Base-by-base conservation (phyloP, 208 protist species). In the Blastocrithidia nonstop region DNA sequence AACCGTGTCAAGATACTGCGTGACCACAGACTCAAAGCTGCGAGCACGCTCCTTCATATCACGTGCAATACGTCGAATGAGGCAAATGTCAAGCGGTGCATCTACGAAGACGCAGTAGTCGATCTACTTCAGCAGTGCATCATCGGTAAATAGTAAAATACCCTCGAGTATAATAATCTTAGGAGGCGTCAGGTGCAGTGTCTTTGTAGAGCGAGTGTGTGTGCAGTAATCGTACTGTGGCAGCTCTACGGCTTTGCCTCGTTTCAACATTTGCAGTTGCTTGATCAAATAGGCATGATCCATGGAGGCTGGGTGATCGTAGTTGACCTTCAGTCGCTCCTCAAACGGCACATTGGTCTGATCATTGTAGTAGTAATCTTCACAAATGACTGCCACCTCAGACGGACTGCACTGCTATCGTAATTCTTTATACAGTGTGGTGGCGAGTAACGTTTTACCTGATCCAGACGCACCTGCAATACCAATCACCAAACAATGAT, bases 141-240 rank as follows among this genome's bases (percentile, higher is more conserved):
- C 46, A 33, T 77, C 60, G 21, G 77, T 61, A 24, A 93, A 81
- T 8, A 83, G 49, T 5, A 96, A 59, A 50, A 95, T 95, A 19
- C 88, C 88, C 52, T 96, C 91, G 23, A 96, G 67, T 27, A 96
- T 57, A 20, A 96, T 78, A 1, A 95, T 61, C 32, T 84, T 64
- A 6, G 68, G 75, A 33, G 71, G 77, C 21, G 64, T 57, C 35
- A 93, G 47, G n/a, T 22, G 33, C 20, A 61, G 19, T 26, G 46
- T 72, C 17, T 63, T 36, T 1, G 28, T 31, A 3, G 54, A 35
- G 31, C 62, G 56, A n/a, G 61, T 61, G 54, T 96, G 88, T 35
- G 69, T 87, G 16, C 49, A 40, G 49, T 92, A 96, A 65, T 93
- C 73, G 61, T 96, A 96, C n/a, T 70, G 63, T 16, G 89, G 92